Base-by-base conservation (phyloP, 345 rosid species). In the Salix arbutifolia region DNA sequence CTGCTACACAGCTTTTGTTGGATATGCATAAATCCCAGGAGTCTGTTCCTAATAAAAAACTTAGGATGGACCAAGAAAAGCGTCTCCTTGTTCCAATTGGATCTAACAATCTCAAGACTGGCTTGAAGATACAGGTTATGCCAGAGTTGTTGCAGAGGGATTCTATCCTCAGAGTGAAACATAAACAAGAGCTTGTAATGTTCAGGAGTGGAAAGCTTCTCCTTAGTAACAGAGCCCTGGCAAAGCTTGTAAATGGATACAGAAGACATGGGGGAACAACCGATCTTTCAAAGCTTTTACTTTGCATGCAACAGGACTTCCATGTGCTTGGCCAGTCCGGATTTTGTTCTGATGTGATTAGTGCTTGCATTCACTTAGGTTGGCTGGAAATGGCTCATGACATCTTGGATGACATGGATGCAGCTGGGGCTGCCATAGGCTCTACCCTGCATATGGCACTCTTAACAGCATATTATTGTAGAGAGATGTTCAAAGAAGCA, bases 311-410 rank as follows among this genome's bases (percentile, higher is more conserved):
- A 61, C 67, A 79, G 74, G 84, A 75, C 66, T 75, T 62, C 35
- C 16, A 16, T 60, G 68, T 77, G 6, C 62, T 60, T 0, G 83
- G 78, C 53, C 78, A 79, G 70, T 78, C 78, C 42, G 65, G 31
- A 19, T 65, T 94, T 77, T 87, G 88, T 80, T 83, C 75, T 26
- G 85, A 87, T 44, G 89, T 91, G 13, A 75, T 91, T 76, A 85
- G 83, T 74, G 91, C 92, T 68, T 90, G 89, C 84, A 82, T 93
- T 78, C 76, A 18, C 65, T 33, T 85, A 68, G 93, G 91, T 79
- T 93, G 97, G 96, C 80, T 83, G 81, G 94, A 90, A 74, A 82
- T 90, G 78, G 98, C 94, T 75, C 98, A 91, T 78, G 99, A 95
- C 83, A 88, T 93, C 78, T 86, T 93, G 84, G 97, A 95, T 81